Evolutionary conservation across 1,284 basidiomycete genomes (phyloP), one percentile per base, ranked within the genome.

Genomic region (Puccinia novopanici): DNA sequence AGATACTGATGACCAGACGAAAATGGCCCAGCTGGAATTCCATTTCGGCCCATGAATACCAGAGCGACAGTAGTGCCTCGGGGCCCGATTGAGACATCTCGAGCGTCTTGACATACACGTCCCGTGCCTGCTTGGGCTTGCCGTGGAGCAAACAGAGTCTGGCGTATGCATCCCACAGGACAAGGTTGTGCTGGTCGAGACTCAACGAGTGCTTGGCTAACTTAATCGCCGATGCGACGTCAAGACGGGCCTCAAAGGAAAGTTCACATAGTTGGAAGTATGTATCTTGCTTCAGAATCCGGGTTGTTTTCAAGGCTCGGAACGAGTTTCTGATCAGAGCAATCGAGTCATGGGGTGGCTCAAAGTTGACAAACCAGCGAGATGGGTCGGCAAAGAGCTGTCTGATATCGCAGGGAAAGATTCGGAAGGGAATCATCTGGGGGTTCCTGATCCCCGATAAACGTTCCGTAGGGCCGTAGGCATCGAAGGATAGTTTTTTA

Each of bases 41-140:
- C 89, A 95, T 89, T 84, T 94, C 92, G 0, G 92, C 92, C 93
- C 93, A 97, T 71, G 92, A 90, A 87, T 91, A 92, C 92, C 92
- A 95, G 57, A 97, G 84, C 78, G 75, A 75, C 27, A 80, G 82
- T 45, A 80, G 82, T 57, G 82, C 82, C 75, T 81, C 74, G 68
- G 80, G 82, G 54, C 81, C 82, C 70, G 37, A 75, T 50, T 68
- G 76, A 37, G 59, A 34, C 48, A 83, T 80, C 24, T 80, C 71
- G 27, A 82, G 81, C 75, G 59, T 86, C 27, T 86, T 84, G 19
- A 85, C 88, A 85, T 94, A 97, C 2, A 97, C 89, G 83, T 93
- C 93, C 19, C 94, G 89, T 6, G 93, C 93, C 10, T 93, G 91
- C 61, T 90, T 89, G 6, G 88, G 81, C 78, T 91, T 91, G 19